Evolutionary conservation across 2,329 filamentous ascomycete species (phyloP).

Genomic region (Colletotrichum filicis): DNA sequence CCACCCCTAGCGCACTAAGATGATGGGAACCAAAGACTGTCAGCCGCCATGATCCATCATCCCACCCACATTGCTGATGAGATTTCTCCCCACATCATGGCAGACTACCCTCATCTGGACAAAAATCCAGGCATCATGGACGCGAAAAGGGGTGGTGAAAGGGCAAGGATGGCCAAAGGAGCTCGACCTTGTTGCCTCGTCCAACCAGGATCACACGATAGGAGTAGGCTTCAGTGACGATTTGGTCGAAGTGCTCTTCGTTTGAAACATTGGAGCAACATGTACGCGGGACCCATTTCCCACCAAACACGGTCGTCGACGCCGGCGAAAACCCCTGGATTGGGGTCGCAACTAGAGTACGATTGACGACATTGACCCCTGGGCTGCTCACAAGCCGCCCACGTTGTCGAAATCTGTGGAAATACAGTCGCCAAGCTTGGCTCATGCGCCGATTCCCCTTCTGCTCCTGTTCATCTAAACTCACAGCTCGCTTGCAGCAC

Average conservation of each 20-base stretch:
- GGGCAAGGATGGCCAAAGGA: not conserved
- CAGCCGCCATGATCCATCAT: not conserved
- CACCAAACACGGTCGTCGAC: not conserved
- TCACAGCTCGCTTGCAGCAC: not conserved
- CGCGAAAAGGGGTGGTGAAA: slow-evolving; percentile 13
- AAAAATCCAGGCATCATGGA: not conserved
- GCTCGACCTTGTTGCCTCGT: not conserved
- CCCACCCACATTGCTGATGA: not conserved
- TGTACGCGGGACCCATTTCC: not conserved
- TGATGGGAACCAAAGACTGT: not conserved
- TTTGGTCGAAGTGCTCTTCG: slow-evolving; percentile 3
- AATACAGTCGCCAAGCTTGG: slow-evolving; percentile 11
- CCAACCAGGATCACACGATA: not conserved
- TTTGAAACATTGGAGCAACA: slow-evolving; percentile 18
- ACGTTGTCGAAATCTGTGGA: not conserved
- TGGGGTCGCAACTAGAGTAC: slow-evolving; percentile 21
- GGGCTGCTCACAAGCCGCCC: not conserved
- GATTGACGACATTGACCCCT: slow-evolving; percentile 30
- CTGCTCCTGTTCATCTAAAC: slow-evolving; percentile 34
- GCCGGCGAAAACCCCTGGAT: slow-evolving; percentile 3
- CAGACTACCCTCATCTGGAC: not conserved
- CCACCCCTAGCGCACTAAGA: not conserved
- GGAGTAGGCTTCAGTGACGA: not conserved
- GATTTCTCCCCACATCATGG: not conserved
- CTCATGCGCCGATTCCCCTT: slow-evolving; percentile 24